phyloP scores from a whole-genome alignment of 2,329 filamentous ascomycete species.

The Xylariaceae sp. region DNA sequence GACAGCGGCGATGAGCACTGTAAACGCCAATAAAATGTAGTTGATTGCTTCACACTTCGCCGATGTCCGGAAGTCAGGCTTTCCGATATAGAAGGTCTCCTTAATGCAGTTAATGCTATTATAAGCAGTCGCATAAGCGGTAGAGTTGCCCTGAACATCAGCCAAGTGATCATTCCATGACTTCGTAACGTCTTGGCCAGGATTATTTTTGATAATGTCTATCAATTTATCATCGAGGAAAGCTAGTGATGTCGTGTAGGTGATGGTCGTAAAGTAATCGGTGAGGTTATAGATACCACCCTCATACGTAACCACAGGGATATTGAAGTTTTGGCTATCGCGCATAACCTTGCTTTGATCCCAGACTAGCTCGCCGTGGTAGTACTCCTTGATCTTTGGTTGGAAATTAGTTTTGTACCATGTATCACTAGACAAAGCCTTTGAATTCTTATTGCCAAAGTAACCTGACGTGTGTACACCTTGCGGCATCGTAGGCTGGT shows the following conservation, averaged over 20 bases:
- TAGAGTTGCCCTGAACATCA: slow-evolving; percentile 57
- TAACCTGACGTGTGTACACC: slow-evolving; percentile 76
- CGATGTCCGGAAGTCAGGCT: slow-evolving; percentile 80
- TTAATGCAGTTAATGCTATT: slow-evolving; percentile 83
- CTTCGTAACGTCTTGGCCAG: slow-evolving; percentile 78
- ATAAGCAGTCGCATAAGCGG: slow-evolving; percentile 55
- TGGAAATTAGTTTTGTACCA: slow-evolving; percentile 83
- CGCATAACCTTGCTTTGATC: slow-evolving; percentile 62
- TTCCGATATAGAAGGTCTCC: slow-evolving; percentile 82
- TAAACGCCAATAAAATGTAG: slow-evolving; percentile 86
- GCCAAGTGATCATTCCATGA: slow-evolving; percentile 64
- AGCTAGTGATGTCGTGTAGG: slow-evolving; percentile 59
- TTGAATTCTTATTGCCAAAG: slow-evolving; percentile 60
- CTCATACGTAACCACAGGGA: slow-evolving; percentile 82
- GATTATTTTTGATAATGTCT: slow-evolving; percentile 73
- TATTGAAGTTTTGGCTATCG: slow-evolving; percentile 71
- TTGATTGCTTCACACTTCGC: slow-evolving; percentile 86
- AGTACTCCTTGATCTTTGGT: slow-evolving; percentile 82
- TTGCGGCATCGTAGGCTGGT: slow-evolving; percentile 60
- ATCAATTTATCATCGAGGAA: slow-evolving; percentile 77
- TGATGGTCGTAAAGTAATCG: slow-evolving; percentile 83
- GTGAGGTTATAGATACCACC: slow-evolving; percentile 86
- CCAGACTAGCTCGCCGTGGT: slow-evolving; percentile 86
- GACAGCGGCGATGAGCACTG: slow-evolving; percentile 80
- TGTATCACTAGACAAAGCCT: slow-evolving; percentile 64